Base-by-base conservation (phyloP, 495 filamentous ascomycete genomes). In the Xylona heveae region DNA sequence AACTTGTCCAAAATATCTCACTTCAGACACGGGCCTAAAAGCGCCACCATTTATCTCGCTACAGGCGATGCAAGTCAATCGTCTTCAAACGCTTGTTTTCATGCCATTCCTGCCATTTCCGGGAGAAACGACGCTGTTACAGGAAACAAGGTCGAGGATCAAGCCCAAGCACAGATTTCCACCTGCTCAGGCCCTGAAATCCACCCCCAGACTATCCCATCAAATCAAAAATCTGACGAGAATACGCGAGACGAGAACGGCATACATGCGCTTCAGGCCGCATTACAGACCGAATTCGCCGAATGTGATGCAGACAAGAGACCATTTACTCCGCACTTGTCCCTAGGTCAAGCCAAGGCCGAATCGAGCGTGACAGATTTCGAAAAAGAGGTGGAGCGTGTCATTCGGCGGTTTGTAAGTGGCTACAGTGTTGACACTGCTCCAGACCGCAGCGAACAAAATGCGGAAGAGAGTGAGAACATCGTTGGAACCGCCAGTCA, bases 271-370 rank as follows among this genome's bases (percentile, higher is more conserved):
- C 40, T 39, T 23, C 37, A 42, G 23, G 23, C 12, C 4, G 14
- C 23, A 9, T 20, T 42, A 19, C 37, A 42, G 22, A 24, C 26
- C n/a, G 37, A 39, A 15, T 39, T 42, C 29, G 19, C 31, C 5
- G 37, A 42, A 25, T 42, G 35, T 21, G 16, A 38, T 22, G 16
- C 27, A 5, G 37, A 39, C 14, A 18, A 17, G 10, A 26, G 36
- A 20, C 36, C 36, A 10, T 42, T 35, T 23, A 28, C 7, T 15
- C 39, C 36, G 13, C 39, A 39, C 22, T 28, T 42, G 17, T 35
- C 34, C 6, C 27, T 42, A 13, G 39, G 39, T 15, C 25, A 39
- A 30, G 40, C 36, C 2, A 21, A 8, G 6, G 33, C 28, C 13
- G 13, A 23, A 7, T 4, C 3, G 1, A 24, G n/a, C 14, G 32